Conservation (phyloP, 2,329 filamentous ascomycete genomes). For the Exophiala sp. region DNA sequence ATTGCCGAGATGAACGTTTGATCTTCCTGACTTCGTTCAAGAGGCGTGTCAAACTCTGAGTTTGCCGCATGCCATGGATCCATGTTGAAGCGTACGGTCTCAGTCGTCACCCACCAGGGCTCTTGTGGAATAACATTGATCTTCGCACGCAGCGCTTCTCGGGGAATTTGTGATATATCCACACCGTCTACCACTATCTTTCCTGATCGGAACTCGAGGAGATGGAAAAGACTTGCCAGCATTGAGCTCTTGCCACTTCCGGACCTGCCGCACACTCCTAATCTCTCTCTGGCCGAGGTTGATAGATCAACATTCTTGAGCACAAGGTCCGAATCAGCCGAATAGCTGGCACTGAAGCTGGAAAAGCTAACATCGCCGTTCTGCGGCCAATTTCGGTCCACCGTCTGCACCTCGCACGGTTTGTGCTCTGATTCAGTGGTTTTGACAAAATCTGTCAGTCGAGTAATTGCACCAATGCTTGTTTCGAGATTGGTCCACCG, state of each 20-base stretch:
- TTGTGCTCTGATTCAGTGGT: constrained; percentile 45
- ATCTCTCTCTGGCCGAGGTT: constrained; percentile 32
- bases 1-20: constrained; percentile 37
- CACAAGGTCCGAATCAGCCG: constrained; percentile 19
- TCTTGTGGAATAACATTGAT: constrained; percentile 34
- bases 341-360: constrained; percentile 23
- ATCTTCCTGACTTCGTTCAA: constrained; percentile 24
- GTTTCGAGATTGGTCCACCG: constrained; percentile 59
- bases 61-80: constrained; percentile 33
- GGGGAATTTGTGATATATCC: constrained; percentile 26
- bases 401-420: constrained; percentile 34
- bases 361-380: constrained; percentile 27
- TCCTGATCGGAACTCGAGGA: constrained; percentile 30
- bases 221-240: constrained; percentile 29
- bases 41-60: not conserved
- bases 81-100: constrained; percentile 33
- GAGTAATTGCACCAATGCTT: constrained; percentile 54
- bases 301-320: constrained; percentile 30
- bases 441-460: constrained; percentile 53
- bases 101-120: constrained; percentile 27
- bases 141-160: constrained; percentile 26
- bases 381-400: constrained; percentile 26
- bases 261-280: constrained; percentile 36
- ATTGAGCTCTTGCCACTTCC: constrained; percentile 34
- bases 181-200: constrained; percentile 29